Base-by-base conservation (phyloP, 2,329 filamentous ascomycete species). In the Dryadomyces sulphureus region DNA sequence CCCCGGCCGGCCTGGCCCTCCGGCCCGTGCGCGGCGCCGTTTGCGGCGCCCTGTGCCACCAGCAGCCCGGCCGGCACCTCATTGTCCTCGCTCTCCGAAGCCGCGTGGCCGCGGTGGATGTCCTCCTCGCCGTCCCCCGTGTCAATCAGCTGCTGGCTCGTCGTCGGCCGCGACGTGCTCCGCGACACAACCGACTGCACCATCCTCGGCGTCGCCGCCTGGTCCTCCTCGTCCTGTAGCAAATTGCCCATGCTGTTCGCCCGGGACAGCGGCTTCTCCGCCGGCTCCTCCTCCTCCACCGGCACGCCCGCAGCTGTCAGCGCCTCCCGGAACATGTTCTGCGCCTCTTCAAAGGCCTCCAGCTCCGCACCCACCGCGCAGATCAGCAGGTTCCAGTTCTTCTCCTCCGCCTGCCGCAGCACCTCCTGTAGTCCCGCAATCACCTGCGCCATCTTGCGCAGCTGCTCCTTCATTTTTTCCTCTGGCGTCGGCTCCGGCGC, bases 371-470 rank as follows among this genome's bases (percentile, higher is more conserved):
- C 81, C 30, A 90, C 77, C 11, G 82, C 83, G 44, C 77, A 84
- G 5, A 88, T 78, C 17, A 90, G 66, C 16, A 89, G 63, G 47
- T 81, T 88, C 84, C 84, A 90, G 16, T 72, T 69, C 47, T 73
- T 73, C 1, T 67, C 63, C 49, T 83, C 75, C 0, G 79, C 79
- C 2, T 70, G 56, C 1, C 67, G 62, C 22, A 79, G 55, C 19
- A 71, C 68, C 16, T 66, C 61, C 45, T 78, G 69, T 4, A 90
- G 61, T 3, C 71, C 68, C 1, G 55, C 53, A 12, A 81, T 69
- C 5, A 80, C 71, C 3, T 56, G 57, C 24, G 70, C 65, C 69
- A 88, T 79, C 49, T 72, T 68, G 5, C 54, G 56, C 17, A 82
- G 61, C 47, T 78, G 73, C 4, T 58, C 55, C 38, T 57, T 48